A percentile compares a stretch with the other conserved stretches of the same genome.
Conservation (phyloP, 805 yeast species). For the Ogataea philodendri region DNA sequence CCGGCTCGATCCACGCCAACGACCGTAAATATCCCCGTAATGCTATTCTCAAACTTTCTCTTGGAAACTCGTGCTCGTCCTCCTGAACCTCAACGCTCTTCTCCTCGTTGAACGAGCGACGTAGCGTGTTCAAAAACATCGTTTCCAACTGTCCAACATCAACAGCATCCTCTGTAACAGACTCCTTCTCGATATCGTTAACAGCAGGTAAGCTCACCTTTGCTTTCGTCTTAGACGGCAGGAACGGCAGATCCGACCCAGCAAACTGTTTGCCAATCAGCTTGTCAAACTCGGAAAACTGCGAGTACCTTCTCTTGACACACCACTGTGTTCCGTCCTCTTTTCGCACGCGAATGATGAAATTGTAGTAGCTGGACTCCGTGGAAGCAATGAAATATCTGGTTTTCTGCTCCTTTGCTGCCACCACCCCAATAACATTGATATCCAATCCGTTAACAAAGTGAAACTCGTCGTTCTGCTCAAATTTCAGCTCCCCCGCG, state of each 20-base stretch:
- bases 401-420: slow-evolving; percentile 28
- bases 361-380: slow-evolving; percentile 37
- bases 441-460: slow-evolving; percentile 57
- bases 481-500: slow-evolving; percentile 28
- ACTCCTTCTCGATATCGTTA: slow-evolving; percentile 12
- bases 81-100: slow-evolving; percentile 7
- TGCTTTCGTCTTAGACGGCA: slow-evolving; percentile 34
- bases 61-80: slow-evolving; percentile 39
- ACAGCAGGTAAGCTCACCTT: slow-evolving; percentile 20
- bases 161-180: slow-evolving; percentile 11
- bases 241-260: slow-evolving; percentile 51
- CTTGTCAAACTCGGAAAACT: slow-evolving; percentile 59
- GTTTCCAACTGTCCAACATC: slow-evolving; percentile 24
- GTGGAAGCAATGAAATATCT: slow-evolving; percentile 23
- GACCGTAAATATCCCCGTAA: slow-evolving; percentile 68
- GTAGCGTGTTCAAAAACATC: slow-evolving; percentile 20
- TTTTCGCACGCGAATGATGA: slow-evolving; percentile 46
- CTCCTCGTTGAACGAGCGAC: slow-evolving; percentile 12
- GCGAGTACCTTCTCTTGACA: slow-evolving; percentile 62
- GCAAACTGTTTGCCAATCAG: slow-evolving; percentile 59
- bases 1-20: slow-evolving; percentile 51
- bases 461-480: slow-evolving; percentile 38
- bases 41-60: slow-evolving; percentile 77
- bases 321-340: slow-evolving; percentile 39
- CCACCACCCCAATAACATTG: slow-evolving; percentile 67